Evolutionary conservation across 1,284 basidiomycete genomes (phyloP).

Genomic region (Pyrrhoderma noxium): DNA sequence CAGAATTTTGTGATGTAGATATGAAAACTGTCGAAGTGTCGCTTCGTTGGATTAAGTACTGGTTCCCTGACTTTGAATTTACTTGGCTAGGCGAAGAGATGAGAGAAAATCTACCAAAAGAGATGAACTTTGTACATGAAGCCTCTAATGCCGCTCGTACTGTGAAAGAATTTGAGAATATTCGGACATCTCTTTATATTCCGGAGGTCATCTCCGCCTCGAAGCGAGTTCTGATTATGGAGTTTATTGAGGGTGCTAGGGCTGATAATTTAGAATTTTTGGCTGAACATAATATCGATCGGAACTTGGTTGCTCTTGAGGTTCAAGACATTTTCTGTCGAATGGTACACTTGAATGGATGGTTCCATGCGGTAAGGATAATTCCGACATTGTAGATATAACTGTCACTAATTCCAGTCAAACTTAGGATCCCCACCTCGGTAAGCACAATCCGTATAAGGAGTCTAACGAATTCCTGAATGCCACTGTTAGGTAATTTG

Average conservation of each 20-base stretch:
- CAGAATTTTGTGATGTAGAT: slow-evolving; percentile 85
- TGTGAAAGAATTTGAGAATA: slow-evolving; percentile 62
- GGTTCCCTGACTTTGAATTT: slow-evolving; percentile 89
- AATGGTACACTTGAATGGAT: slow-evolving; percentile 97
- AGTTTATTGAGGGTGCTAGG: slow-evolving; percentile 83
- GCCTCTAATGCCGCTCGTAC: slow-evolving; percentile 78
- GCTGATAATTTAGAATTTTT: slow-evolving; percentile 89
- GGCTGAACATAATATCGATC: slow-evolving; percentile 79
- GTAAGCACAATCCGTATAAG: slow-evolving; percentile 27
- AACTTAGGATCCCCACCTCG: slow-evolving; percentile 67
- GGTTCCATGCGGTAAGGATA: slow-evolving; percentile 70
- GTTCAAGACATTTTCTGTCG: slow-evolving; percentile 85
- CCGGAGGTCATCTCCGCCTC: slow-evolving; percentile 82
- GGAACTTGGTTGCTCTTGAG: slow-evolving; percentile 90
- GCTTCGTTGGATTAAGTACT: slow-evolving; percentile 73
- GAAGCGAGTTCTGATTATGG: slow-evolving; percentile 90
- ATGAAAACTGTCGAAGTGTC: slow-evolving; percentile 84
- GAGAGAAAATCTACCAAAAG: slow-evolving; percentile 87
- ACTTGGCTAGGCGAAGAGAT: slow-evolving; percentile 93
- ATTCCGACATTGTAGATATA: too few relatives aligned
- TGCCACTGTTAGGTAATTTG: slow-evolving; percentile 61
- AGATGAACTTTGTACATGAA: slow-evolving; percentile 94
- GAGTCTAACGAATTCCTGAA: background rate
- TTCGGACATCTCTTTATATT: slow-evolving; percentile 83
- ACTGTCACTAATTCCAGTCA: too few relatives aligned